A percentile compares a stretch with the other conserved stretches of the same genome.
phyloP scores from a whole-genome alignment of 768 basidiomycete species.

The Agrocybe pediades region DNA sequence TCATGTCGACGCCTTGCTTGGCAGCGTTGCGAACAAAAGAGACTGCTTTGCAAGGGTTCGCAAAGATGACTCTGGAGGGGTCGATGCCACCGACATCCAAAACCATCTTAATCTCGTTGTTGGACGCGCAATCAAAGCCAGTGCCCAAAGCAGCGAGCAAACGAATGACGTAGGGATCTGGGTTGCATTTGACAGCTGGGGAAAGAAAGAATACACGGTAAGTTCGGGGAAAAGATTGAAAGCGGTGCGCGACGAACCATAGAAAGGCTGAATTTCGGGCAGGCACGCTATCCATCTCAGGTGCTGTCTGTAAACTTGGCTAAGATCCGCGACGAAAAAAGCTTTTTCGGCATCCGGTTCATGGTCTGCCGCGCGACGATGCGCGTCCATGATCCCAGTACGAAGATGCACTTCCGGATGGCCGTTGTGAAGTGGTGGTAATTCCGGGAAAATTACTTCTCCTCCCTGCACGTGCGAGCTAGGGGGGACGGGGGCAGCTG shows the following conservation, averaged over 20 bases:
- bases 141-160: constrained; percentile 88
- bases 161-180: constrained; percentile 91
- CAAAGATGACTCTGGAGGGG: constrained; percentile 89
- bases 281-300: constrained; percentile 78
- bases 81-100: constrained; percentile 72
- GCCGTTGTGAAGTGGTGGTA: constrained; percentile 69
- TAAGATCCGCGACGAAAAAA: constrained; percentile 95
- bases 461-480: constrained; percentile 29
- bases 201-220: constrained; percentile 20
- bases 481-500: constrained; percentile 21
- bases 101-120: constrained; percentile 86
- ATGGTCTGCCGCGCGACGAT: constrained; percentile 48
- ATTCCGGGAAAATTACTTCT: constrained; percentile 54
- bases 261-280: constrained; percentile 90
- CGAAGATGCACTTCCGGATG: constrained; percentile 76
- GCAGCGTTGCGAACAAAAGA: constrained; percentile 91
- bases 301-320: constrained; percentile 83
- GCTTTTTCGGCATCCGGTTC: constrained; percentile 85
- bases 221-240: constrained; percentile 8
- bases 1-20: constrained; percentile 78
- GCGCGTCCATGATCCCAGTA: constrained; percentile 72
- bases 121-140: constrained; percentile 97
- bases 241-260: constrained; percentile 64
- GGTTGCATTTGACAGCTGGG: constrained; percentile 96
- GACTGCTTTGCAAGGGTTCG: constrained; percentile 97